Percentiles rank a stretch among this genome's conserved stretches.
phyloP scores from a whole-genome alignment of 106 monocot species.

The Dioscorea zingiberensis region DNA sequence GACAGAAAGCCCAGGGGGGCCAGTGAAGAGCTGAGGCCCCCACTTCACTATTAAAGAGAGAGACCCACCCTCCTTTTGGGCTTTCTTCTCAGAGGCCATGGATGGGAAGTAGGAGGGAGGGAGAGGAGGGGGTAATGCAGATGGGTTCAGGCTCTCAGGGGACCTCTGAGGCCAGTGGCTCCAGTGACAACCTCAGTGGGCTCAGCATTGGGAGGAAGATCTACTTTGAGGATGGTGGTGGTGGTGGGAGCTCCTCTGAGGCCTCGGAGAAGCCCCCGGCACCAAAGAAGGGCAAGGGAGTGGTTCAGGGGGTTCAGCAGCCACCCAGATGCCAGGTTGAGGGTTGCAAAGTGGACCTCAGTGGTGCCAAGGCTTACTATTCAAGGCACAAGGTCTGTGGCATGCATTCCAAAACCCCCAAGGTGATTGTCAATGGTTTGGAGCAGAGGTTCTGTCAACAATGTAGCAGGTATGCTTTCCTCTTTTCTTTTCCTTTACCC shows the following conservation, averaged over 20 bases:
- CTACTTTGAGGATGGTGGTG: constrained; percentile 72
- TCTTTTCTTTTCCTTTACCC: neutral
- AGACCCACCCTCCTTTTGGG: too few relatives aligned
- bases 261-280: neutral
- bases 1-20: too few relatives aligned
- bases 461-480: constrained; percentile 41
- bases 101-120: constrained; percentile 33
- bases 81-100: constrained; percentile 5
- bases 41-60: too few relatives aligned
- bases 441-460: constrained; percentile 80
- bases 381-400: constrained; percentile 66
- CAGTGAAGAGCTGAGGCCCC: too few relatives aligned
- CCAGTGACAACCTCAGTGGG: constrained; percentile 45
- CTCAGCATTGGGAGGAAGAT: constrained; percentile 74
- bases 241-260: constrained; percentile 5
- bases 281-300: constrained; percentile 37
- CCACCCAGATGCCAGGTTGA: constrained; percentile 66
- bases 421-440: constrained; percentile 49
- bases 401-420: constrained; percentile 54
- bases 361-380: constrained; percentile 53
- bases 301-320: constrained; percentile 8
- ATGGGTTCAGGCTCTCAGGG: constrained; percentile 22
- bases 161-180: constrained; percentile 9
- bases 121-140: constrained; percentile 20
- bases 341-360: constrained; percentile 59